A percentile compares a stretch with the other conserved stretches of the same genome.
Evolutionary conservation across 169 alveolate genomes (phyloP).

Genomic region (Miamiensis avidus): DNA sequence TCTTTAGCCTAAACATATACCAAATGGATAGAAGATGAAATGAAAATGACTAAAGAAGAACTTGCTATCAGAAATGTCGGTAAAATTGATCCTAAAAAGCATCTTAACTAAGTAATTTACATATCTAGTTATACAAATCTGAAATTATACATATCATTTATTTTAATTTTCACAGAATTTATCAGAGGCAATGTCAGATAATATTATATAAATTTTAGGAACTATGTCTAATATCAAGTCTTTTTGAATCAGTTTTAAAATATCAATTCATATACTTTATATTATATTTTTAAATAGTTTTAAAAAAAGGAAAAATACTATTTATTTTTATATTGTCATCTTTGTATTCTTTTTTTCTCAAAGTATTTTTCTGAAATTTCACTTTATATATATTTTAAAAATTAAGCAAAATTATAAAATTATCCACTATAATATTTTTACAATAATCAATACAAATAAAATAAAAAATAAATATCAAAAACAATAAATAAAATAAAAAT

Average conservation of each 20-base stretch:
- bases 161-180: not conserved
- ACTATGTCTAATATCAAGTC: constrained; percentile 13
- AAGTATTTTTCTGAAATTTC: not conserved
- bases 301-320: not conserved
- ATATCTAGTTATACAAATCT: not conserved
- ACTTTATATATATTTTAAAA: not conserved
- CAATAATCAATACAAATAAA: too few species aligned
- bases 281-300: too few species aligned
- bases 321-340: not conserved
- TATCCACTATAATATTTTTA: not conserved
- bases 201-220: constrained; percentile 55
- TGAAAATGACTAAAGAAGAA: constrained; percentile 94
- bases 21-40: constrained; percentile 94
- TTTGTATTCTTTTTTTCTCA: too few species aligned
- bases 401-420: too few species aligned
- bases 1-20: constrained; percentile 89
- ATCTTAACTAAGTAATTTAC: constrained; percentile 39
- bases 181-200: constrained; percentile 51
- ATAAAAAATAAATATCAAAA: too few species aligned
- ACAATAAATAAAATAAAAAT: not conserved
- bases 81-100: constrained; percentile 92
- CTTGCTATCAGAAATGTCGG: constrained; percentile 91
- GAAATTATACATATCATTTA: not conserved
- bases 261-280: too few species aligned
- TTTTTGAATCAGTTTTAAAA: not conserved